These are phyloP conservation scores for Haplosporangium gracile DNA, from an alignment of 192 early-diverging fungal genomes.

Conservation along the genomic window DNA sequence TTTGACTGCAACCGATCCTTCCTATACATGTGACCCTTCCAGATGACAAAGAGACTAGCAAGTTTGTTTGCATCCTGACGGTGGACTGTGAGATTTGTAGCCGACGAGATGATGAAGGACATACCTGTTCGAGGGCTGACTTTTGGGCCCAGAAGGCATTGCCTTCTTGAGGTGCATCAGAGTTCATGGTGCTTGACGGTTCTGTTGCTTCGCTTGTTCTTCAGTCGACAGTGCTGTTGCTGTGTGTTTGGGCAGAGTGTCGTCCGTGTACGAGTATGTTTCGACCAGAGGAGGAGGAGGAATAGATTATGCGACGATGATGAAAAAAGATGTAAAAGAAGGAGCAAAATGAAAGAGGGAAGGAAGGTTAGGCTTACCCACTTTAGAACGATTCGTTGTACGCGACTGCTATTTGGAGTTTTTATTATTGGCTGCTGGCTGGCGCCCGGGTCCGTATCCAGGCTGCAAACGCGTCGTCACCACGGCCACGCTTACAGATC, in stretches of 20 bases:
- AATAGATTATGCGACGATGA: constrained; percentile 14
- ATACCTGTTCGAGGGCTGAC: constrained; percentile 47
- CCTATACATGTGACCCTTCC: neutral
- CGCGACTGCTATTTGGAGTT: neutral
- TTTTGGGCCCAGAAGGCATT: constrained; percentile 56
- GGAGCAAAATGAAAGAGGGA: neutral
- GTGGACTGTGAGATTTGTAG: neutral
- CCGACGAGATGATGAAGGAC: neutral
- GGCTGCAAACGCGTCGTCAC: neutral
- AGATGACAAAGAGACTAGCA: neutral
- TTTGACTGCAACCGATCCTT: neutral
- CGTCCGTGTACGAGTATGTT: neutral
- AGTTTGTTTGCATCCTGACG: neutral
- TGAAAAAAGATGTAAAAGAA: neutral
- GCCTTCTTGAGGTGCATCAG: constrained; percentile 45
- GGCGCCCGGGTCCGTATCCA: constrained; percentile 12
- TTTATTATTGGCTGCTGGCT: neutral
- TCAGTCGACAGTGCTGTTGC: neutral
- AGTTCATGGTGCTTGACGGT: constrained; percentile 26
- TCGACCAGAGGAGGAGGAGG: neutral
- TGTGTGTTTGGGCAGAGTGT: neutral
- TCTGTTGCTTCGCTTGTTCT: neutral
- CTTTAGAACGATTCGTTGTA: no score
- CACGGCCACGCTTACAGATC: constrained; percentile 43
- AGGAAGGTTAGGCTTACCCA: neutral